Conservation (phyloP, 1,139 yeast genomes). For the Hemisphaericaspora subhashii region DNA sequence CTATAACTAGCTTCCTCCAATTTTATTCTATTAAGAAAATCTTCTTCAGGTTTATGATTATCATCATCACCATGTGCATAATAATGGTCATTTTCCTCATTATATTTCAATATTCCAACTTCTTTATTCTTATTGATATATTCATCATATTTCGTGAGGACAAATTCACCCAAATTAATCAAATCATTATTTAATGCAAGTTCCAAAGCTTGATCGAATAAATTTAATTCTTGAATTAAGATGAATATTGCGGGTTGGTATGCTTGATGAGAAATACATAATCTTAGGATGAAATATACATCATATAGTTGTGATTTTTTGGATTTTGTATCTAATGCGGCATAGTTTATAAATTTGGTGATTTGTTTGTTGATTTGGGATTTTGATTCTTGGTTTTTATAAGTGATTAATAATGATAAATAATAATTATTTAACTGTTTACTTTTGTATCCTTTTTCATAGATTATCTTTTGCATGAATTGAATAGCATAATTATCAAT, state of each 20-base stretch:
- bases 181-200: conserved; percentile 67
- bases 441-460: conserved; percentile 48
- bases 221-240: conserved; percentile 60
- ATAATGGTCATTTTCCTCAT: not conserved
- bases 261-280: conserved; percentile 63
- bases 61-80: conserved; percentile 8
- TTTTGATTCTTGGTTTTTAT: conserved; percentile 24
- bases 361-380: conserved; percentile 28
- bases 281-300: conserved; percentile 69
- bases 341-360: conserved; percentile 28
- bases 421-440: conserved; percentile 68
- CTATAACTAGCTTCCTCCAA: conserved; percentile 39
- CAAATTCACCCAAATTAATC: conserved; percentile 54
- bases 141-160: conserved; percentile 36
- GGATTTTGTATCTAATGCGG: conserved; percentile 6
- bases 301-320: conserved; percentile 44
- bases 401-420: conserved; percentile 68
- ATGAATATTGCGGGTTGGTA: conserved; percentile 69
- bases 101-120: conserved; percentile 7
- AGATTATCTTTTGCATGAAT: conserved; percentile 62
- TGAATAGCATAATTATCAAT: conserved; percentile 62
- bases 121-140: conserved; percentile 14
- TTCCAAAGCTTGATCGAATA: conserved; percentile 79
- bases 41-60: conserved; percentile 13
- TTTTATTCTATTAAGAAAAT: conserved; percentile 24